A percentile compares a stretch with the other conserved stretches of the same genome.
phyloP scores from a whole-genome alignment of 2,329 filamentous ascomycete species.

The Epichloe aotearoae region DNA sequence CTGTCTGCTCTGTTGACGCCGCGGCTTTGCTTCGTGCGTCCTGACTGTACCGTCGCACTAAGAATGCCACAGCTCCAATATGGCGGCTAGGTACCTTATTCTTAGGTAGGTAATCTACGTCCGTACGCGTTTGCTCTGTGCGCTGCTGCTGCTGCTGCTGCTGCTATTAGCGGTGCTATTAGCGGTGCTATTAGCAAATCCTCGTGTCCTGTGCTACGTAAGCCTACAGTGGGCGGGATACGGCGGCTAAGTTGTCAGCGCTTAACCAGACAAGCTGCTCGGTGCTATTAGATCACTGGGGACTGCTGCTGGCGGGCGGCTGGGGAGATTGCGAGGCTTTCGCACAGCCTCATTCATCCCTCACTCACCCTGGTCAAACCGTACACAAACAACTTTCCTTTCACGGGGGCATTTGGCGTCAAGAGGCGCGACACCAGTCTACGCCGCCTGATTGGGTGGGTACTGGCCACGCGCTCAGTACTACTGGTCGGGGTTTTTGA shows the following conservation, averaged over 20 bases:
- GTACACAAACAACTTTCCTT: too few species aligned
- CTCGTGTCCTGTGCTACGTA: background rate
- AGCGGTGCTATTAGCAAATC: background rate
- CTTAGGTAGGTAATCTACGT: too few species aligned
- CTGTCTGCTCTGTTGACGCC: background rate
- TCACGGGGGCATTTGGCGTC: background rate
- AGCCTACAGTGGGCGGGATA: background rate
- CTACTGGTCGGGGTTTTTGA: background rate
- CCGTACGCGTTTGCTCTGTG: too few species aligned
- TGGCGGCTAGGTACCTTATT: slow-evolving; percentile 1
- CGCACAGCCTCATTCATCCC: background rate
- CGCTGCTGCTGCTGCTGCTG: background rate
- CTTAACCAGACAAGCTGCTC: background rate
- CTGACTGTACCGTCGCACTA: background rate
- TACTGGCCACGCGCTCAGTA: background rate
- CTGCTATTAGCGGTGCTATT: too few species aligned
- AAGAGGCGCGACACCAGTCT: background rate
- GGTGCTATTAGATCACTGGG: too few species aligned
- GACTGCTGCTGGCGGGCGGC: background rate
- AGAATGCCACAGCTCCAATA: background rate
- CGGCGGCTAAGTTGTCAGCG: slow-evolving; percentile 1
- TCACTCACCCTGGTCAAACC: too few species aligned
- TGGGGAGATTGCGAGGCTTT: slow-evolving; percentile 1
- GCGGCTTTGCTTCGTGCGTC: background rate
- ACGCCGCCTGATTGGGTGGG: background rate